phyloP scores from a whole-genome alignment of 148 eudicot species.

The Heliosperma pusillum region DNA sequence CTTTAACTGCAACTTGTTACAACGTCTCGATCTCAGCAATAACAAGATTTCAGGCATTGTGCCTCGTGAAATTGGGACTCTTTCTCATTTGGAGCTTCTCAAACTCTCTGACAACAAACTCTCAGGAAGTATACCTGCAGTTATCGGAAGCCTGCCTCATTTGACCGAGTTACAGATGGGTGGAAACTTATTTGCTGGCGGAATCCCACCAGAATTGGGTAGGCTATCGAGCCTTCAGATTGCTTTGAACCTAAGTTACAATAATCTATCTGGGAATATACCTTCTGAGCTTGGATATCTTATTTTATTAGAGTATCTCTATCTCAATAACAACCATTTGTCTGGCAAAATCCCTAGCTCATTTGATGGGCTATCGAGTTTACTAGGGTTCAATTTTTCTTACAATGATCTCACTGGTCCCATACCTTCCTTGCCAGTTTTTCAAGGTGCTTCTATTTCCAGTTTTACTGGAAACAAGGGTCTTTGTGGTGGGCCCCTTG shows the following conservation, averaged over 20 bases:
- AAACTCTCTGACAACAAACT: slow-evolving; percentile 69
- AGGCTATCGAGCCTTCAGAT: slow-evolving; percentile 69
- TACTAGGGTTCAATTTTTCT: slow-evolving; percentile 64
- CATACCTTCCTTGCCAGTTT: slow-evolving; percentile 58
- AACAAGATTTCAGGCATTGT: slow-evolving; percentile 55
- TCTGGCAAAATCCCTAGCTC: slow-evolving; percentile 69
- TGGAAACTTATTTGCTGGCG: slow-evolving; percentile 68
- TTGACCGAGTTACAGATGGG: slow-evolving; percentile 86
- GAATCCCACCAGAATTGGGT: slow-evolving; percentile 68
- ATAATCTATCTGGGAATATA: slow-evolving; percentile 60
- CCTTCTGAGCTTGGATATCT: slow-evolving; percentile 71
- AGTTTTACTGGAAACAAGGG: slow-evolving; percentile 66
- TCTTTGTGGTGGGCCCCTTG: slow-evolving; percentile 41
- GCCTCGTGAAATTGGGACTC: slow-evolving; percentile 50
- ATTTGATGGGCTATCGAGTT: slow-evolving; percentile 55
- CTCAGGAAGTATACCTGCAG: slow-evolving; percentile 55
- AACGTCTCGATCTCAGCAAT: slow-evolving; percentile 77
- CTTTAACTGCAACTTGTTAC: slow-evolving; percentile 43
- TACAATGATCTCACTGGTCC: slow-evolving; percentile 71
- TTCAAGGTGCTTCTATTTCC: slow-evolving; percentile 45
- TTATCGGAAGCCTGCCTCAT: slow-evolving; percentile 53
- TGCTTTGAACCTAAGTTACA: slow-evolving; percentile 71
- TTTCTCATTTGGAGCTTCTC: slow-evolving; percentile 68
- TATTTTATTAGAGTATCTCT: slow-evolving; percentile 63
- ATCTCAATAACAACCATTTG: slow-evolving; percentile 68